phyloP scores from a whole-genome alignment of 179 eudicot species.

The Silene noctiflora region DNA sequence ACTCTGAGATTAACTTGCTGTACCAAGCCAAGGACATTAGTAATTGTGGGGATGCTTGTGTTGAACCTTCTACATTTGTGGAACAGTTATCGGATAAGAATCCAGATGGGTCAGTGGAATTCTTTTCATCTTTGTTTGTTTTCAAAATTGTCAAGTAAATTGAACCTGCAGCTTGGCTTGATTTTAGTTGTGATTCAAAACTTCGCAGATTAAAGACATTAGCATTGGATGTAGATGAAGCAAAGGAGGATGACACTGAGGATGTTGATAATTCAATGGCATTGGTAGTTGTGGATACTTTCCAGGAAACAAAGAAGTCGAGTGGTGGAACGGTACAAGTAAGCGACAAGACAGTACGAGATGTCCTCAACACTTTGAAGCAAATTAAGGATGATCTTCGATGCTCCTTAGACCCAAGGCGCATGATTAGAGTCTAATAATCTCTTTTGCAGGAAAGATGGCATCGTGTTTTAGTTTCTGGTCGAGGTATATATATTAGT shows the following conservation, averaged over 20 bases:
- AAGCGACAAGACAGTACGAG: conserved; percentile 35
- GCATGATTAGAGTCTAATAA: conserved; percentile 40
- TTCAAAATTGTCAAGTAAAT: neutral
- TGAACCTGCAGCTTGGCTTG: neutral
- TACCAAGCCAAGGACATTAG: neutral
- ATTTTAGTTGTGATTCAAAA: too few relatives aligned
- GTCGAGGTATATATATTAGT: neutral
- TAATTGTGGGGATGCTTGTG: too few relatives aligned
- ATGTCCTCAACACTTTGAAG: conserved; percentile 54
- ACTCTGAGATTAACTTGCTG: neutral
- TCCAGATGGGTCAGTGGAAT: conserved; percentile 10
- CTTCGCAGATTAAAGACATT: conserved; percentile 17
- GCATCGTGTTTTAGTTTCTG: neutral
- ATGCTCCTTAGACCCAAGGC: conserved; percentile 45
- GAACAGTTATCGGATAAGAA: conserved; percentile 4
- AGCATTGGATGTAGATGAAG: conserved; percentile 11
- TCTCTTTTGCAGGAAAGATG: neutral
- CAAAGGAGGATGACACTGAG: neutral
- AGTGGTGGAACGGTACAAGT: conserved; percentile 23
- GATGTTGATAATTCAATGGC: conserved; percentile 57
- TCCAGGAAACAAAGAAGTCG: conserved; percentile 6
- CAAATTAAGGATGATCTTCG: conserved; percentile 46
- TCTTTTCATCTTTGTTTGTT: neutral
- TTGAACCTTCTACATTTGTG: neutral
- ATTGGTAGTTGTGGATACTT: conserved; percentile 25